These are phyloP conservation scores for Fusarium robinianum DNA, from an alignment of 2,329 filamentous ascomycete genomes.

Conservation along the genomic window DNA sequence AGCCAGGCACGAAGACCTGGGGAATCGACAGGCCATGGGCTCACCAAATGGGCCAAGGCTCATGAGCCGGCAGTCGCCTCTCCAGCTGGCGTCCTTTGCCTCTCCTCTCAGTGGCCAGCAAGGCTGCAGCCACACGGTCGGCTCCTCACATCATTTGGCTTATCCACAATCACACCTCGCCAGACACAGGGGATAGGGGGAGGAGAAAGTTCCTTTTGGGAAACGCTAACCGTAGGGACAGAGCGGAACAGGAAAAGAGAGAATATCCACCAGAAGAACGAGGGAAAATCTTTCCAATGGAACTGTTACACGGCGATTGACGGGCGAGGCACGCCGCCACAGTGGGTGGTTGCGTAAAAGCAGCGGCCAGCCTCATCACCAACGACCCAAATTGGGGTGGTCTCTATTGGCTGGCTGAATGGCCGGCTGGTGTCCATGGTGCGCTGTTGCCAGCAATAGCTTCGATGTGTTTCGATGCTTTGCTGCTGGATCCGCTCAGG, in stretches of 20 bases:
- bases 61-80: slow-evolving; percentile 7
- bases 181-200: slow-evolving; percentile 3
- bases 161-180: slow-evolving; percentile 1
- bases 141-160: not conserved
- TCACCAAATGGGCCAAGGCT: no score
- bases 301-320: slow-evolving; percentile 9
- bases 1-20: slow-evolving; percentile 4
- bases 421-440: not conserved
- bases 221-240: not conserved
- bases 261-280: slow-evolving; percentile 4
- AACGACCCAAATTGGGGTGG: not conserved
- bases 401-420: not conserved
- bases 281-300: slow-evolving; percentile 9
- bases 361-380: slow-evolving; percentile 5
- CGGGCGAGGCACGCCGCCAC: slow-evolving; percentile 8
- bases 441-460: not conserved
- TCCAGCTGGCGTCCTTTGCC: not conserved
- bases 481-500: not conserved
- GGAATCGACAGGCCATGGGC: slow-evolving; percentile 1
- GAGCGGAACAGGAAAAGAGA: slow-evolving; percentile 4
- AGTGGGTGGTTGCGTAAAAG: no score
- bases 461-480: slow-evolving; percentile 1
- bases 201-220: not conserved
- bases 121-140: not conserved
- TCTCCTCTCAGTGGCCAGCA: slow-evolving; percentile 4